Evolutionary conservation across 768 basidiomycete genomes (phyloP), one percentile per base, ranked within the genome.

Genomic region (Suillus lakei): DNA sequence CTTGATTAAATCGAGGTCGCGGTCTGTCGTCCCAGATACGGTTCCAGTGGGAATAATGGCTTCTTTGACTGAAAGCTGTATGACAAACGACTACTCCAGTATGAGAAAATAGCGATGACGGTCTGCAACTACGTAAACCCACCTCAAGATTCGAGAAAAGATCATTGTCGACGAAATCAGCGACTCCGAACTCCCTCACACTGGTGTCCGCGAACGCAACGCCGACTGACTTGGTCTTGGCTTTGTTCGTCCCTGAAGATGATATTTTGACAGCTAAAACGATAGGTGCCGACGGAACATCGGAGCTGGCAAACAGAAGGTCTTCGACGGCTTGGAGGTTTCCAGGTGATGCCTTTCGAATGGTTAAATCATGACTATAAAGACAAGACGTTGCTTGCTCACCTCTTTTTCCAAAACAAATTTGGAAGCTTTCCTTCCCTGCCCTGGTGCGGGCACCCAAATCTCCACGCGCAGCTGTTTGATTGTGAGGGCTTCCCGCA

Each of bases 1-100:
- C 76, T 97, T 98, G 68, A 89, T 88, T 41, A 98, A 79, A 68
- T 99, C 97, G 62, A 96, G 82, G 72, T 98, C 95, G 30, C 91
- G 86, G 73, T 93, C 91, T 0, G 91, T 91, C 2, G 81, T 88
- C 0, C 91, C 91, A 44, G 87, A 84, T 0, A 80, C 79, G 6
- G 92, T 91, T n/a, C 91, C 91, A 0, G 87, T 87, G 2, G 91
- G 83, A 48, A 99, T 81, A 62, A 99, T 84, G 4, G 95, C 95
- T 77, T 99, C 98, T 75, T 99, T 99, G n/a, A 95, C 93, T 0
- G 95, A 96, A 2, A 99, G 86, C 75, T 99, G 98, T 65, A 99
- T 99, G 41, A 98, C 81, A 39, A 99, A 85, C 2, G 95, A 95
- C 97, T 98, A 71, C 39, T 32, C 51, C 56, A 15, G 48, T 15